These are phyloP conservation scores for Chondrostereum purpureum DNA, from an alignment of 1,284 basidiomycete species.

Conservation along the genomic window DNA sequence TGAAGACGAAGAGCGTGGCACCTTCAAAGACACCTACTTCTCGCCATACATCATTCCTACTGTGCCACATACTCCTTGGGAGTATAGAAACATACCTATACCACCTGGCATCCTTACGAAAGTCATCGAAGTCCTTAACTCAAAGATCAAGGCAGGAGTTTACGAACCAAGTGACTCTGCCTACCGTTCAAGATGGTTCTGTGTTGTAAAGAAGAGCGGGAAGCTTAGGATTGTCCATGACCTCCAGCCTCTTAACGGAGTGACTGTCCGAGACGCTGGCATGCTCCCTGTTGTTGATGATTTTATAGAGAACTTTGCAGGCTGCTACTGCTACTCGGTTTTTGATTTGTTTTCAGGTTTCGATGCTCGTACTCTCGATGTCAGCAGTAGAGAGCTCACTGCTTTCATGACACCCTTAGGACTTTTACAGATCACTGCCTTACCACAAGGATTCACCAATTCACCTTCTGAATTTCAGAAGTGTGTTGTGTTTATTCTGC, in stretches of 20 bases:
- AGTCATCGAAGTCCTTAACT: constrained; percentile 25
- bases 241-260: constrained; percentile 21
- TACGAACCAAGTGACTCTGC: constrained; percentile 15
- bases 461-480: constrained; percentile 26
- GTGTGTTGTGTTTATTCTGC: constrained; percentile 25
- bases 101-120: no score
- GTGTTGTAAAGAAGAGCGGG: constrained; percentile 20
- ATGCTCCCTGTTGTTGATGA: no score
- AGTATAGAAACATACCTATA: constrained; percentile 30
- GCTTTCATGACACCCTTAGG: no score
- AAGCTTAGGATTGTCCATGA: constrained; percentile 20
- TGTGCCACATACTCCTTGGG: constrained; percentile 32
- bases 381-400: constrained; percentile 8
- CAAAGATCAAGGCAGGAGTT: constrained; percentile 22
- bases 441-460: no score
- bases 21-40: constrained; percentile 29
- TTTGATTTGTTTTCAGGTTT: constrained; percentile 19
- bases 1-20: constrained; percentile 26
- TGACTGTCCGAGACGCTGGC: constrained; percentile 22
- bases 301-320: no score
- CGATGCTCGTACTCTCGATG: constrained; percentile 9
- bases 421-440: no score
- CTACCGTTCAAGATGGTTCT: constrained; percentile 15
- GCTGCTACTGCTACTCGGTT: constrained; percentile 13
- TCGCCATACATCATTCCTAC: no score